A percentile compares a stretch with the other conserved stretches of the same genome.
Evolutionary conservation across 1,284 basidiomycete genomes (phyloP).

Genomic region (Melampsora americana): DNA sequence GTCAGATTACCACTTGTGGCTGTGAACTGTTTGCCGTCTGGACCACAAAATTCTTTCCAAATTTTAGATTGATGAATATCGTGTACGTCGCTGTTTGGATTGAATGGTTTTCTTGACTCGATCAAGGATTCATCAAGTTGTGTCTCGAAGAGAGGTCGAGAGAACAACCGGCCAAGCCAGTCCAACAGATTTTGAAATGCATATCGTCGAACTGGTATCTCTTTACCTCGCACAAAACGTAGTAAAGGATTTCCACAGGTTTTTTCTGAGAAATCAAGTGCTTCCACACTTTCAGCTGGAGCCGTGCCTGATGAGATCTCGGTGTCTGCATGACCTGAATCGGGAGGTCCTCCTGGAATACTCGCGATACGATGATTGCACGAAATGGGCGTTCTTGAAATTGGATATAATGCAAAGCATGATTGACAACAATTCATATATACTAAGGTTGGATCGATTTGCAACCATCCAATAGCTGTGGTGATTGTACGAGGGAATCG

Average conservation of each 20-base stretch:
- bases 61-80: conserved; percentile 14
- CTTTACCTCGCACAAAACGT: neutral
- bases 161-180: conserved; percentile 12
- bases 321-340: too few relatives aligned
- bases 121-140: neutral
- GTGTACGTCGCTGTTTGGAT: neutral
- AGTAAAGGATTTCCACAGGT: conserved; percentile 4
- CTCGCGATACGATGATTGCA: too few relatives aligned
- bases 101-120: neutral
- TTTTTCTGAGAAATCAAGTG: too few relatives aligned
- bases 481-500: conserved; percentile 7
- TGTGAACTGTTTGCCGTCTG: conserved; percentile 13
- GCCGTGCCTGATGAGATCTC: too few relatives aligned
- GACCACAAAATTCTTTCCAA: conserved; percentile 13
- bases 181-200: conserved; percentile 10
- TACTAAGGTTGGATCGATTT: conserved; percentile 22
- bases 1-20: neutral
- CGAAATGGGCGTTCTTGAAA: neutral
- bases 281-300: too few relatives aligned
- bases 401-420: conserved; percentile 38
- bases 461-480: conserved; percentile 19
- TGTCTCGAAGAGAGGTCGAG: neutral
- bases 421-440: conserved; percentile 14
- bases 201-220: neutral
- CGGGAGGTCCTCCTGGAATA: too few relatives aligned